These are phyloP conservation scores for Dendrobium nobile DNA, from an alignment of 106 monocot species.

Conservation along the genomic window DNA sequence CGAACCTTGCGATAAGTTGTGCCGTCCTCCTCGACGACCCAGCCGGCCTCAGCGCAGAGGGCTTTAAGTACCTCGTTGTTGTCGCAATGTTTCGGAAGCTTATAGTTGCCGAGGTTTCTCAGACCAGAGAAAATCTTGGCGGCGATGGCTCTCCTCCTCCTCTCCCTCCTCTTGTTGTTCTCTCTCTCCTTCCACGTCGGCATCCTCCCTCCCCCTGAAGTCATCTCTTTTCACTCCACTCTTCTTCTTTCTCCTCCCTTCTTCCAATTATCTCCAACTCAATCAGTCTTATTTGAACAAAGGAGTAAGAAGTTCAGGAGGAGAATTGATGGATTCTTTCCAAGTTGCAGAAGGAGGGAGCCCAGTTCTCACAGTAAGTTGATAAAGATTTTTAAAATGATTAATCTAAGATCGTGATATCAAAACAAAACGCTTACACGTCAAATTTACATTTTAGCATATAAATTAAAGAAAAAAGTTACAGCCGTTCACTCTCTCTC, in stretches of 20 bases:
- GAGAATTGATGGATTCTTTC: background rate
- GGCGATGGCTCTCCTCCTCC: constrained; percentile 10
- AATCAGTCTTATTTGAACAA: background rate
- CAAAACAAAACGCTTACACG: no score
- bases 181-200: constrained; percentile 9
- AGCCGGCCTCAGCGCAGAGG: constrained; percentile 8
- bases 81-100: background rate
- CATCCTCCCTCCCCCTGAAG: constrained; percentile 8
- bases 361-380: no score
- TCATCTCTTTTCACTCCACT: background rate
- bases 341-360: background rate
- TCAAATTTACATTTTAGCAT: no score
- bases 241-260: background rate
- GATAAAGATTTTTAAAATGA: no score
- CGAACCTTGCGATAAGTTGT: constrained; percentile 7
- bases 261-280: background rate
- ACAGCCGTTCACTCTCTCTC: no score
- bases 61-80: constrained; percentile 10
- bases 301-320: background rate
- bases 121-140: constrained; percentile 3
- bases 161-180: constrained; percentile 11
- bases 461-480: no score
- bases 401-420: no score
- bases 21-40: constrained; percentile 6
- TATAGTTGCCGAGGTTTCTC: constrained; percentile 2